phyloP scores from a whole-genome alignment of 2,329 filamentous ascomycete genomes.

The Fusarium avenaceum region DNA sequence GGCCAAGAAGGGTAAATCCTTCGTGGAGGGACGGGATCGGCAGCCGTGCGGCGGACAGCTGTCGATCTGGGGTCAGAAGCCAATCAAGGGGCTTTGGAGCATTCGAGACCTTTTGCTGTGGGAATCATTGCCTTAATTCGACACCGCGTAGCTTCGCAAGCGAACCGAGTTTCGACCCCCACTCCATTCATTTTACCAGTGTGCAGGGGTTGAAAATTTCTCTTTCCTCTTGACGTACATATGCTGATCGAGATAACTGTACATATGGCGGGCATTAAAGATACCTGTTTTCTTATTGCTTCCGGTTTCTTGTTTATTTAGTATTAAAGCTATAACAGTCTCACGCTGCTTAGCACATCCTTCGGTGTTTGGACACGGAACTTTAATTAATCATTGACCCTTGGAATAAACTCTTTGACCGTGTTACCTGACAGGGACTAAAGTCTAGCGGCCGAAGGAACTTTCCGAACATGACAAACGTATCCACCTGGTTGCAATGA shows the following conservation, averaged over 20 bases:
- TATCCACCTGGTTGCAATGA: background rate
- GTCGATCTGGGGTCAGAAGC: conserved; percentile 1
- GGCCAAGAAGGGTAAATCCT: conserved; percentile 9
- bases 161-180: background rate
- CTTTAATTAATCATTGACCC: background rate
- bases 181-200: background rate
- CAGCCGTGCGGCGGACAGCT: conserved; percentile 1
- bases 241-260: no score
- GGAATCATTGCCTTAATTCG: conserved; percentile 8
- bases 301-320: background rate
- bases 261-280: accelerated
- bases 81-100: background rate
- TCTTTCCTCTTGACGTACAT: background rate
- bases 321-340: background rate
- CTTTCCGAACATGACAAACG: background rate
- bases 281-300: background rate
- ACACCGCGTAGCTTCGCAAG: background rate
- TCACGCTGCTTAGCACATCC: background rate
- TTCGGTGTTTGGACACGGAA: background rate
- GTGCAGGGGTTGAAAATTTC: background rate
- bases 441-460: background rate
- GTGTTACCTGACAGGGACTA: background rate
- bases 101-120: background rate
- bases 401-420: background rate
- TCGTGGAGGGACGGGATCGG: conserved; percentile 10